Evolutionary conservation across 2,329 filamentous ascomycete genomes (phyloP), one percentile per base, ranked within the genome.

Genomic region (Aspergillus aculeatinus): DNA sequence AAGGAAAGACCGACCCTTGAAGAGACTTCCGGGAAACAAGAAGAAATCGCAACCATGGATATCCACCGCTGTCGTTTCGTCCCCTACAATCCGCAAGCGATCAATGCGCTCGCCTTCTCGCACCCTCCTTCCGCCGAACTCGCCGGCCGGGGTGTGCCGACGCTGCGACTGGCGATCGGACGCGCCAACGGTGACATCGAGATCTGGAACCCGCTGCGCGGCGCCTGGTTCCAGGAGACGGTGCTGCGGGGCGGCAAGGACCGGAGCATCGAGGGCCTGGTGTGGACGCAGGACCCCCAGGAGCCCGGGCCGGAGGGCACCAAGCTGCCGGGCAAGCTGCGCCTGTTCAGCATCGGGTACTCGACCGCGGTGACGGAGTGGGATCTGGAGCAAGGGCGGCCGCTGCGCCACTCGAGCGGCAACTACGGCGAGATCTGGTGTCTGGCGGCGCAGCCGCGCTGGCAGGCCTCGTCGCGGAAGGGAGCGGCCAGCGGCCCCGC

Each of bases 381-480:
- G 95, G 90, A 98, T 78, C 81, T 99, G 25, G 86, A 87, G 66
- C 89, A 87, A 64, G 92, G 91, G 14, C 83, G 86, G 58, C 90
- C 92, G 11, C 85, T 89, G 77, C 86, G 89, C 60, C 90, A 96
- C 75, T 92, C 91, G 19, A 92, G 90, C 69, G 95, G 94, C 50
- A 96, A 96, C 76, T 92, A 96, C 76, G 93, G 92, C 65, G 93
- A 97, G 71, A 94, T 98, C 63, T 99, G 95, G 95, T 98, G 94
- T 77, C 85, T 99, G 69, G 91, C 91, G 60, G 90, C 89, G 14
- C 94, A 97, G 77, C 95, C 94, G 3, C 80, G 82, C 65, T 79
- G 77, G 74, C 77, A 80, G 60, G 61, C 73, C 31, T 71, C 71
- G 64, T 74, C 63, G 39, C 71, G 68, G 51, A 77, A 74, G 59